Evolutionary conservation across 2,329 filamentous ascomycete species (phyloP).

Genomic region (Didymella sp.): DNA sequence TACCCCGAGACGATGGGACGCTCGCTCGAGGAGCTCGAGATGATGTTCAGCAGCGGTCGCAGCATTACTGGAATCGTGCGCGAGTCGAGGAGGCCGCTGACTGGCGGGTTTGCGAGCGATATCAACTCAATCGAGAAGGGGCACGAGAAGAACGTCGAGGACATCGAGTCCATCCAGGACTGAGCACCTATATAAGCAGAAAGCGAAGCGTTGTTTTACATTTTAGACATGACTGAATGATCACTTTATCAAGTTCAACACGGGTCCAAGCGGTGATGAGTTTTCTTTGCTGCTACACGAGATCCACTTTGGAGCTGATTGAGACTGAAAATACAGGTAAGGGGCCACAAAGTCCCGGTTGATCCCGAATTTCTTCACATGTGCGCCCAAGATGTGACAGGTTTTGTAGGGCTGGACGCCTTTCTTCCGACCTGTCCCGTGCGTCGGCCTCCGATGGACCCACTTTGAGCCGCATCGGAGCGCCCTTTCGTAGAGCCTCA

Average conservation of each 20-base stretch:
- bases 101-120: constrained; percentile 8
- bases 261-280: constrained; percentile 11
- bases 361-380: constrained; percentile 11
- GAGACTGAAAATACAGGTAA: constrained; percentile 2
- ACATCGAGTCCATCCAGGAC: constrained; percentile 7
- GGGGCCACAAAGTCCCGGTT: not conserved
- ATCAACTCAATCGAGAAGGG: constrained; percentile 14
- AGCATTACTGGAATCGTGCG: constrained; percentile 37
- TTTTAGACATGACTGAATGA: constrained; percentile 15
- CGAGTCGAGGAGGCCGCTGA: constrained; percentile 22
- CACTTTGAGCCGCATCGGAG: constrained; percentile 18
- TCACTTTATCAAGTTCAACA: constrained; percentile 3
- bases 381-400: not conserved
- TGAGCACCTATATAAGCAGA: not conserved
- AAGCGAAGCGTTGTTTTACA: not conserved
- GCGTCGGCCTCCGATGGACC: constrained; percentile 1
- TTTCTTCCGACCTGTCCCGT: constrained; percentile 2
- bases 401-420: not conserved
- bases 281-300: constrained; percentile 5
- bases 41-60: constrained; percentile 51
- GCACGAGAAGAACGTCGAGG: constrained; percentile 8
- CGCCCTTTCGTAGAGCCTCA: not conserved
- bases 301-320: constrained; percentile 11
- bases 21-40: constrained; percentile 55
- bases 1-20: constrained; percentile 61